Conservation (phyloP, 108 stramenopile genomes). For the Cyclotella choctawhatcheeana region DNA sequence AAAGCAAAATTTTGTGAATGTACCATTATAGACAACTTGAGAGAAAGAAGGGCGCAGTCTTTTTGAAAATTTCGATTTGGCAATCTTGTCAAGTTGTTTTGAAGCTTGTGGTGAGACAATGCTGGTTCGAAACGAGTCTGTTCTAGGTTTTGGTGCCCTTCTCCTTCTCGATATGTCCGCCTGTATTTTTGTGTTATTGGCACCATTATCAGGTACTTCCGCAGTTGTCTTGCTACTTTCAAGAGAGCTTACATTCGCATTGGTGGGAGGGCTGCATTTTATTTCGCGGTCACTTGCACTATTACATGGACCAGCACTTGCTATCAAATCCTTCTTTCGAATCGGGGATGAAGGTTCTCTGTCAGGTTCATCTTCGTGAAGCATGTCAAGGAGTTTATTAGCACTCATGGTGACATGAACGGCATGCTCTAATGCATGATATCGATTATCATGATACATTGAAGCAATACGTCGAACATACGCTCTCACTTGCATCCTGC, state of each 20-base stretch:
- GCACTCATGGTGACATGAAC: slow-evolving; percentile 63
- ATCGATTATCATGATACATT: slow-evolving; percentile 63
- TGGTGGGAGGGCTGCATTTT: no score
- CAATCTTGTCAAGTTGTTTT: not conserved
- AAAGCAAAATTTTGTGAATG: slow-evolving; percentile 54
- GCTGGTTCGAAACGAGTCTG: not conserved
- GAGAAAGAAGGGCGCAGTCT: slow-evolving; percentile 21
- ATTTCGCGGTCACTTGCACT: no score
- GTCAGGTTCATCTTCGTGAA: slow-evolving; percentile 31
- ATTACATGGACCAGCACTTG: no score
- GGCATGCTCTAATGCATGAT: slow-evolving; percentile 75
- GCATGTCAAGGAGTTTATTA: slow-evolving; percentile 62
- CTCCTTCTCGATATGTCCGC: no score
- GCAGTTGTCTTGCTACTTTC: no score
- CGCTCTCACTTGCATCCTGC: slow-evolving; percentile 52
- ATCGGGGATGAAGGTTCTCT: slow-evolving; percentile 14
- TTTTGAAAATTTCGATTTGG: slow-evolving; percentile 1
- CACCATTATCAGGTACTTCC: no score
- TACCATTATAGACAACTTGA: slow-evolving; percentile 39
- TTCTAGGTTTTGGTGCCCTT: not conserved
- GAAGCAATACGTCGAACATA: slow-evolving; percentile 66
- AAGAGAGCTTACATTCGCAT: no score
- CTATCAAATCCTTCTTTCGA: no score
- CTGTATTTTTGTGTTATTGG: no score
- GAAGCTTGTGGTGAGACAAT: not conserved